Percentiles rank a stretch among this genome's conserved stretches.
Evolutionary conservation across 2,329 filamentous ascomycete genomes (phyloP).

Genomic region (Xylaria sp.): DNA sequence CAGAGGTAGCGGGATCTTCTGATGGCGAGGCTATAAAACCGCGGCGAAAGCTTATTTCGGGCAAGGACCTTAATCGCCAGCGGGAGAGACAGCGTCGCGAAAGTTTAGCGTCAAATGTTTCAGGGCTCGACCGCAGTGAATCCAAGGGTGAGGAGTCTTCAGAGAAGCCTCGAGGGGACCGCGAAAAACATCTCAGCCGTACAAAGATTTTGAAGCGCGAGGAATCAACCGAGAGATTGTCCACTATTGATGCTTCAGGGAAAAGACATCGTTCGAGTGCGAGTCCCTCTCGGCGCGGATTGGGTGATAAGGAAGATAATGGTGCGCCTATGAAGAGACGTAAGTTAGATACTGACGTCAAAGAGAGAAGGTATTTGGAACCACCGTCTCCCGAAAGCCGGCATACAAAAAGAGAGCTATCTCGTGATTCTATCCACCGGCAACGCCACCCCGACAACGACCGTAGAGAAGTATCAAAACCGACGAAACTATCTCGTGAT

Average conservation of each 20-base stretch:
- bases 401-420: constrained; percentile 48
- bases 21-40: constrained; percentile 65
- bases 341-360: constrained; percentile 60
- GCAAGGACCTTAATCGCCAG: constrained; percentile 65
- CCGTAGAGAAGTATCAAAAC: constrained; percentile 45
- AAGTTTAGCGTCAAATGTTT: constrained; percentile 62
- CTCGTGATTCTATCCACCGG: constrained; percentile 49
- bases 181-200: constrained; percentile 63
- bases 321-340: constrained; percentile 62
- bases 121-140: constrained; percentile 60
- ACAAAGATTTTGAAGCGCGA: constrained; percentile 67
- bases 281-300: constrained; percentile 61
- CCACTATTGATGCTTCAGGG: constrained; percentile 56
- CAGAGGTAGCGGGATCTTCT: constrained; percentile 57
- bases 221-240: constrained; percentile 61
- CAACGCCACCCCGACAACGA: constrained; percentile 45
- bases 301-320: constrained; percentile 57
- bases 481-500: constrained; percentile 48
- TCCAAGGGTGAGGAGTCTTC: constrained; percentile 52
- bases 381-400: constrained; percentile 54
- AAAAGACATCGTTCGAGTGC: constrained; percentile 66
- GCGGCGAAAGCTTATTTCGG: constrained; percentile 67
- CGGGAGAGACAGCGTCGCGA: constrained; percentile 63
- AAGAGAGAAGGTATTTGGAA: constrained; percentile 55
- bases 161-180: constrained; percentile 54